Evolutionary conservation across 352 stramenopile species (phyloP), one percentile per base, ranked within the genome.

Genomic region (Achlya hypogyna): DNA sequence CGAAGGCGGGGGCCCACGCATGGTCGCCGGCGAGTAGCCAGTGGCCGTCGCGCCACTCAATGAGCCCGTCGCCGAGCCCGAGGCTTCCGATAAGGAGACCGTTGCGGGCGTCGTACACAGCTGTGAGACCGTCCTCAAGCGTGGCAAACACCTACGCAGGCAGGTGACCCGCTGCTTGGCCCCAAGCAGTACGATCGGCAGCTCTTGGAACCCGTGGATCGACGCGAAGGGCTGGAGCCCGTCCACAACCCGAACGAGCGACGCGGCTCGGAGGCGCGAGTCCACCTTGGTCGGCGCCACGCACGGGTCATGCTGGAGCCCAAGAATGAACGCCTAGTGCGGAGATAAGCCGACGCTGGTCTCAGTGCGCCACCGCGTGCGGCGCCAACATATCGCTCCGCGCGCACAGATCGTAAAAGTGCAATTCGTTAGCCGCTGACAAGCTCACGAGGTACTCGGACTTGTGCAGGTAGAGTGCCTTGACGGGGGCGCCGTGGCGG

Each of bases 351-450:
- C 2, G 38, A 9, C 38, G 38, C 2, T 45, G n/a, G n/a, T n/a
- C n/a, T n/a, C n/a, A n/a, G 31, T 28, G 51, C 20, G 18, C 6
- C 25, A 20, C 27, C 52, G 28, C 12, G 31, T 38, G 5, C 25
- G 8, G 25, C 31, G 25, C 4, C 6, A 23, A 42, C 52, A 28
- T 23, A 14, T 23, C 20, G 25, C 20, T 10, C 14, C 18, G 25
- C 23, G 12, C 28, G 12, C 27, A 5, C 35, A 64, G 54, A 2
- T 23, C n/a, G 54, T 64, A 51, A 38, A 64, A 64, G 35, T 64
- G 54, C 5, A 51, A 22, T 51, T 64, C 9, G 38, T 64, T 52
- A 22, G 22, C 54, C 4, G 5, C 22, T 6, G 54, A 64, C 12
- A 64, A 27, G 52, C 54, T 64, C 32, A 51, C 23, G 23, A 64